Conservation (phyloP, 345 rosid genomes). For the Eucalyptus pauciflora region DNA sequence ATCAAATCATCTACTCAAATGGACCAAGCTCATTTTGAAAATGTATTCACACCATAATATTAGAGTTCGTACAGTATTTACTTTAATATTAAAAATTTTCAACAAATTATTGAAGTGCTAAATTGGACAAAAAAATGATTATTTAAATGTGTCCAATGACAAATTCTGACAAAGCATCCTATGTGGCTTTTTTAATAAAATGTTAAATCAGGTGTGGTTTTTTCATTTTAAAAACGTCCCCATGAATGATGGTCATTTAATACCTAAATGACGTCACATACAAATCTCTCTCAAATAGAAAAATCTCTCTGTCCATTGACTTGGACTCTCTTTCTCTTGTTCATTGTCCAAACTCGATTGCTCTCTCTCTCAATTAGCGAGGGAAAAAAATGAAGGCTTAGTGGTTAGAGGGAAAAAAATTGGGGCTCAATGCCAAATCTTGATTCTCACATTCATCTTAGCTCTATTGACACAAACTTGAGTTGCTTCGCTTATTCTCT, state of each 20-base stretch:
- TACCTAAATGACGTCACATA: not conserved
- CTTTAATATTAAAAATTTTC: not conserved
- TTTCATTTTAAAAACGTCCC: not conserved
- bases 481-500: not conserved
- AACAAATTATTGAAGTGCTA: not conserved
- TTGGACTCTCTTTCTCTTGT: not conserved
- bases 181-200: not conserved
- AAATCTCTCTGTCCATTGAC: not conserved
- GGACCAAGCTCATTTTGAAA: not conserved
- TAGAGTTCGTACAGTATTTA: not conserved
- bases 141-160: not conserved
- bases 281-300: not conserved
- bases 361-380: not conserved
- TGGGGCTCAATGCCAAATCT: not conserved
- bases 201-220: not conserved
- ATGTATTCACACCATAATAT: not conserved
- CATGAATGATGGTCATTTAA: not conserved
- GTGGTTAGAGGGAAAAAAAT: not conserved
- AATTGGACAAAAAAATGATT: not conserved
- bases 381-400: not conserved
- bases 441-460: not conserved
- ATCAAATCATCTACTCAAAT: not conserved
- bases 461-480: not conserved
- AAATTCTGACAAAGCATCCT: not conserved
- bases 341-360: not conserved